Evolutionary conservation across 495 filamentous ascomycete genomes (phyloP).

Genomic region (Tuber magnatum): DNA sequence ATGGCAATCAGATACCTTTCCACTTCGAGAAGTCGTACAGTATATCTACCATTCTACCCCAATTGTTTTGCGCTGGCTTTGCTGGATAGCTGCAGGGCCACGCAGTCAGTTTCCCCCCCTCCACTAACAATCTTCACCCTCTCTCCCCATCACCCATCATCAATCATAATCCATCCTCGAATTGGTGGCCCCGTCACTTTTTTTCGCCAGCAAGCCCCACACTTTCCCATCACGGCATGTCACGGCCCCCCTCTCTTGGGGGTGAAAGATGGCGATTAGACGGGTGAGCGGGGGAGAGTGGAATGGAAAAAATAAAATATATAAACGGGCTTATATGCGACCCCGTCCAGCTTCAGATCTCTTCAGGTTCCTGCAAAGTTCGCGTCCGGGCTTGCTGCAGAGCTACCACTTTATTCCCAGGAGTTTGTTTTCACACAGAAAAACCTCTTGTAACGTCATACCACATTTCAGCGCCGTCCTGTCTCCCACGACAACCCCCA

Average conservation of each 20-base stretch:
- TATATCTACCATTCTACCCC: background rate
- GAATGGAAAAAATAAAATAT: background rate
- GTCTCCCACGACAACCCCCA: slow-evolving; percentile 16
- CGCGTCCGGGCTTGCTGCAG: slow-evolving; percentile 10
- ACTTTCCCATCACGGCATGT: background rate
- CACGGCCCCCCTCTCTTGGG: background rate
- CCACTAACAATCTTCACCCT: slow-evolving; percentile 8
- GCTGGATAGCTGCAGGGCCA: slow-evolving; percentile 23
- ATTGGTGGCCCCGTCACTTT: background rate
- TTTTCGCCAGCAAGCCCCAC: background rate
- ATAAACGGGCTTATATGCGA: slow-evolving; percentile 33
- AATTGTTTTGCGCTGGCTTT: slow-evolving; percentile 2
- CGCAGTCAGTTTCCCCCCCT: slow-evolving; percentile 23
- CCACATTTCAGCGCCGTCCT: slow-evolving; percentile 13
- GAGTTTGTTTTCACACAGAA: slow-evolving; percentile 13
- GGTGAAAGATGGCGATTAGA: background rate
- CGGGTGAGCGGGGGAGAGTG: background rate
- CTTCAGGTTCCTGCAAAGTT: slow-evolving; percentile 23
- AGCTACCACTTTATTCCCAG: slow-evolving; percentile 15
- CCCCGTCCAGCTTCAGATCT: slow-evolving; percentile 23
- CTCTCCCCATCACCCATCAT: slow-evolving; percentile 4
- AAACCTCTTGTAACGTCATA: slow-evolving; percentile 27
- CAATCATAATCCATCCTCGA: slow-evolving; percentile 5
- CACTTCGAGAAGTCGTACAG: slow-evolving; percentile 1
- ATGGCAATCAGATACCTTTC: background rate